A percentile compares a stretch with the other conserved stretches of the same genome.
phyloP scores from a whole-genome alignment of 2,329 filamentous ascomycete genomes.

The Colletotrichum somersetense region DNA sequence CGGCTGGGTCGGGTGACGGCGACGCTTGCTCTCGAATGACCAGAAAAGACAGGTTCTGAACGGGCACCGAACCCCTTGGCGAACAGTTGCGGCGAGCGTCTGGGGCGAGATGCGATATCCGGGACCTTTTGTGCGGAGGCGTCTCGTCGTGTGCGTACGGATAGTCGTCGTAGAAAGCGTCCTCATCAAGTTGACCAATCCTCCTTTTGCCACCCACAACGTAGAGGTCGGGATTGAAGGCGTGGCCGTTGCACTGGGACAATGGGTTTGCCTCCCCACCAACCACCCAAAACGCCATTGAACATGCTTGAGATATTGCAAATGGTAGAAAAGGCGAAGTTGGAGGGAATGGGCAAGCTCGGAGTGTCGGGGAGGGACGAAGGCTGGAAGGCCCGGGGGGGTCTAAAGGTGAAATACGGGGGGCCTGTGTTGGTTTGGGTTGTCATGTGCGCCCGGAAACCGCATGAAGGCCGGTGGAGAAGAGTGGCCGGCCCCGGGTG shows the following conservation, averaged over 20 bases:
- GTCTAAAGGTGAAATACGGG: constrained; percentile 39
- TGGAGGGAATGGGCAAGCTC: constrained; percentile 15
- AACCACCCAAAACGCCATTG: constrained; percentile 47
- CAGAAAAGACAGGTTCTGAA: constrained; percentile 53
- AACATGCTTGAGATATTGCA: constrained; percentile 49
- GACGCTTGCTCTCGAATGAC: constrained; percentile 54
- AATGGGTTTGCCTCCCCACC: constrained; percentile 38
- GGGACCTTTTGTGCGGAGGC: constrained; percentile 34
- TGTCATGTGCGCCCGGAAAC: constrained; percentile 42
- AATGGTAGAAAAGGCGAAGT: constrained; percentile 21
- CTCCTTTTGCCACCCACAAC: constrained; percentile 55
- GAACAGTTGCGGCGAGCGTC: constrained; percentile 4
- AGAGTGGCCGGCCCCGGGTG: constrained; percentile 27
- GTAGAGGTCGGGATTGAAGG: constrained; percentile 44
- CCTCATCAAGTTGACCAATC: constrained; percentile 52
- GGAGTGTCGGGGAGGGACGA: constrained; percentile 11
- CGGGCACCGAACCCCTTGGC: constrained; percentile 47
- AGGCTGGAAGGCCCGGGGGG: constrained; percentile 22
- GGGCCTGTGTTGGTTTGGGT: constrained; percentile 30
- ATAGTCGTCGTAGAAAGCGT: constrained; percentile 50
- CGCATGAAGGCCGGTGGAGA: constrained; percentile 37
- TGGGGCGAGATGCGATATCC: constrained; percentile 22
- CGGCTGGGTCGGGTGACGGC: constrained; percentile 42
- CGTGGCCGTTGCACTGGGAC: constrained; percentile 32
- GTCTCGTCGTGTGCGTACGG: constrained; percentile 45